phyloP scores from a whole-genome alignment of 352 stramenopile species.

The Phytopythium cucurbitacearum region DNA sequence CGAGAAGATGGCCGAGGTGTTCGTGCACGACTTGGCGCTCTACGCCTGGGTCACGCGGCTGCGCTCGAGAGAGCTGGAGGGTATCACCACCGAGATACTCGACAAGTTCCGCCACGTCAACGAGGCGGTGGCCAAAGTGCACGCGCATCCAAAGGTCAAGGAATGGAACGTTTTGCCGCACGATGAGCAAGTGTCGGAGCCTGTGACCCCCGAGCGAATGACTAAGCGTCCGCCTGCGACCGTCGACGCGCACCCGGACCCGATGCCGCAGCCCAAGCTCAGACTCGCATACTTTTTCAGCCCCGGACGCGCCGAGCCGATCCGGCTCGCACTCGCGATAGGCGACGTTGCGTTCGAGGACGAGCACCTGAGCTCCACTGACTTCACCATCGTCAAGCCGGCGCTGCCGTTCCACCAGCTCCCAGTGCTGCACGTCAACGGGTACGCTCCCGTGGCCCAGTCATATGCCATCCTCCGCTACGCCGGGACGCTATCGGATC shows the following conservation, averaged over 20 bases:
- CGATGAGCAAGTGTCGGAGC: not conserved
- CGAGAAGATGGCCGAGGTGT: slow-evolving; percentile 2
- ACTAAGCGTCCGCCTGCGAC: too few species aligned
- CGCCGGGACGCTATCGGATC: slow-evolving; percentile 35
- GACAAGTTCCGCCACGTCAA: slow-evolving; percentile 12
- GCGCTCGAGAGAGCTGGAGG: slow-evolving; percentile 1
- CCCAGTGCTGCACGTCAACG: slow-evolving; percentile 38
- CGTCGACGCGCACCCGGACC: not conserved
- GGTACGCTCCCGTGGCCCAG: slow-evolving; percentile 32
- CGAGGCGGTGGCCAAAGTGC: slow-evolving; percentile 15
- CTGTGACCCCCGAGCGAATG: not conserved
- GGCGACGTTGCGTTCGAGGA: slow-evolving; percentile 44
- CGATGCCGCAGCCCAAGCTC: slow-evolving; percentile 16
- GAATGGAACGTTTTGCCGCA: slow-evolving; percentile 8
- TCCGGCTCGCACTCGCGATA: slow-evolving; percentile 44
- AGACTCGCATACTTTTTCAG: slow-evolving; percentile 60
- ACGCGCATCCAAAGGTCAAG: slow-evolving; percentile 16
- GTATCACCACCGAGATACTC: slow-evolving; percentile 6
- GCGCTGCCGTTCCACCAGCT: slow-evolving; percentile 38
- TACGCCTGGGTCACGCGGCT: slow-evolving; percentile 18
- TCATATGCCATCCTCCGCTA: slow-evolving; percentile 54
- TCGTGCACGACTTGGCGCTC: slow-evolving; percentile 28
- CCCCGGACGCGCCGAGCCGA: slow-evolving; percentile 42
- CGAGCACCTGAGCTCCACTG: slow-evolving; percentile 30
- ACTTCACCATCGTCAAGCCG: slow-evolving; percentile 25